Conservation (phyloP, 2,329 filamentous ascomycete species). For the Ophiosphaerella herpotricha region DNA sequence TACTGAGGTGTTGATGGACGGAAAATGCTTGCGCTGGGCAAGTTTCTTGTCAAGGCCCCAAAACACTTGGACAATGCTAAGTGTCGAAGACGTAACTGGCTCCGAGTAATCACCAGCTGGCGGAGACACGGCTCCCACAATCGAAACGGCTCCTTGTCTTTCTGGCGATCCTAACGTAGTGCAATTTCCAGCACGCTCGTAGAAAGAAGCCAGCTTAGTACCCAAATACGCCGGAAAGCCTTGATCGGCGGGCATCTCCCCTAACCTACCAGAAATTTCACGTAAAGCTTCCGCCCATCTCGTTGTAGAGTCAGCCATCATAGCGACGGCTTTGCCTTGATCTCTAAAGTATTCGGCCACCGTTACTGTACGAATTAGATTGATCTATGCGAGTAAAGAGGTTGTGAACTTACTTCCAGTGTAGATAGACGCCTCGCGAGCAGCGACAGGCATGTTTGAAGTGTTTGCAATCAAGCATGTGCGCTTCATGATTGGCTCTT, state of each 20-base stretch:
- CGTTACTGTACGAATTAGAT: conserved; percentile 50
- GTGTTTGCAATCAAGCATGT: conserved; percentile 98
- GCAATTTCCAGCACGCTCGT: conserved; percentile 93
- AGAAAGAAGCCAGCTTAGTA: conserved; percentile 97
- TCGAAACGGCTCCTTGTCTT: conserved; percentile 89
- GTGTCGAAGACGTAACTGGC: conserved; percentile 89
- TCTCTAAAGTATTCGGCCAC: conserved; percentile 97
- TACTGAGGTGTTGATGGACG: conserved; percentile 91
- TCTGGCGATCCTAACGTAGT: conserved; percentile 85
- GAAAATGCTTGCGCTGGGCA: conserved; percentile 98
- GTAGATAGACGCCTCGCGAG: conserved; percentile 98
- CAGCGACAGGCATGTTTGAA: conserved; percentile 99
- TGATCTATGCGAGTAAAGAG: background rate
- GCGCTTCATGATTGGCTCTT: conserved; percentile 99
- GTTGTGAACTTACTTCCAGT: conserved; percentile 64
- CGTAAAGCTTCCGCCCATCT: conserved; percentile 98
- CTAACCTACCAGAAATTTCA: conserved; percentile 97
- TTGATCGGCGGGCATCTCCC: conserved; percentile 99
- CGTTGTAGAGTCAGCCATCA: conserved; percentile 99
- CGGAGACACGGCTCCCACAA: conserved; percentile 95
- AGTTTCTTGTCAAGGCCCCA: conserved; percentile 99
- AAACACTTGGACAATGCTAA: conserved; percentile 98
- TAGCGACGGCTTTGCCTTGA: conserved; percentile 94
- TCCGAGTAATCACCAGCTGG: conserved; percentile 99
- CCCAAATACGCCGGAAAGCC: conserved; percentile 98